Base-by-base conservation (phyloP, 495 filamentous ascomycete species). In the Venustampulla echinocandica region DNA sequence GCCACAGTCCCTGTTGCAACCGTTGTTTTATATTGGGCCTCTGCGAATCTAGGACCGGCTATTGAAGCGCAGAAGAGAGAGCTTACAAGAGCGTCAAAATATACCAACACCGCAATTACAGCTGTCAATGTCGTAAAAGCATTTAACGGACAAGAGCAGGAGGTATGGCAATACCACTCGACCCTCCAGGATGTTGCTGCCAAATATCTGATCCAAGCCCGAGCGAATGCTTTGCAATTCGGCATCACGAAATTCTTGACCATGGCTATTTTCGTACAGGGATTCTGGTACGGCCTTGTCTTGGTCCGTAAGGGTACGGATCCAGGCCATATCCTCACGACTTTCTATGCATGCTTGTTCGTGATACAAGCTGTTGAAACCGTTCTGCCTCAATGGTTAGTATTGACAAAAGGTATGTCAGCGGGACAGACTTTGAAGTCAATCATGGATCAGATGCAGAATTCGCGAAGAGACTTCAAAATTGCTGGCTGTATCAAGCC, bases 121-220 rank as follows among this genome's bases (percentile, higher is more conserved):
- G 76, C 76, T 3, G 90, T 98, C 36, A 88, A 93, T 47, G 79
- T 85, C 0, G 87, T 97, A 54, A 97, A 96, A 61, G 82, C 75
- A 25, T 85, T 84, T 66, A 94, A 95, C 58, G 87, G 80, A 1
- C 75, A 87, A 53, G 69, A 75, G 13, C 69, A 79, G 14, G 90
- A 94, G 59, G 62, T 73, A 1, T 71, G 70, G 55, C 77, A 77
- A 50, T 96, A 88, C 61, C 57, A 67, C 3, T 61, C 47, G 10
- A 70, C 70, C 0, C 78, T 88, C 20, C 65, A 68, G 36, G 53
- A 61, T 18, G 84, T 87, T 1, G 80, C 79, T 21, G 61, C 60
- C 18, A 74, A 74, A 33, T 95, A 90, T 60, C 61, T 77, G 15
- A 63, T 69, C 27, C 85, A 90, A 57, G 85, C 82, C 1, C 65